Evolutionary conservation across 2,329 filamentous ascomycete species (phyloP).

Genomic region (Fusarium agapanthi): DNA sequence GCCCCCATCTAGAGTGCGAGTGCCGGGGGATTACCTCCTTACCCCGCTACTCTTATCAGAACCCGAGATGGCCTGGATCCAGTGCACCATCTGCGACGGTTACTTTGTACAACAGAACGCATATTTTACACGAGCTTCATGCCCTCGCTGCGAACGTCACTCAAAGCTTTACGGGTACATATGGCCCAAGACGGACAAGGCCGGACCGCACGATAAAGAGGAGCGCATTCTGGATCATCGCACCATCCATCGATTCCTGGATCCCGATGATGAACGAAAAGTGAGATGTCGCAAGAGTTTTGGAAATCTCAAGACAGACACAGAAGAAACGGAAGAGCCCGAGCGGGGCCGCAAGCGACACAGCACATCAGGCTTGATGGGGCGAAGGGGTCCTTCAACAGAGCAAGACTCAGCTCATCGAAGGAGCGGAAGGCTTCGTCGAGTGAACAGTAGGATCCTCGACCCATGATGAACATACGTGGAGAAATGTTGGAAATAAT

Average conservation of each 20-base stretch:
- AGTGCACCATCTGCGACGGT: constrained; percentile 83
- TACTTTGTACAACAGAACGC: constrained; percentile 90
- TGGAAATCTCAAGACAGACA: constrained; percentile 40
- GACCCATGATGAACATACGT: constrained; percentile 26
- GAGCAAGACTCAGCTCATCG: constrained; percentile 41
- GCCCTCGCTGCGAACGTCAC: constrained; percentile 92
- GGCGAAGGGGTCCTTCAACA: constrained; percentile 7
- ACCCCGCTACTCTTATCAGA: constrained; percentile 80
- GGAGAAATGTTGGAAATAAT: neutral
- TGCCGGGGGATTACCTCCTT: constrained; percentile 83
- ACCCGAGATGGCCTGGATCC: constrained; percentile 82
- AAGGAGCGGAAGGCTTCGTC: constrained; percentile 48
- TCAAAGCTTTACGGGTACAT: constrained; percentile 93
- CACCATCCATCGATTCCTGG: constrained; percentile 85
- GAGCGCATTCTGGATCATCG: constrained; percentile 83
- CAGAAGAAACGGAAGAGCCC: constrained; percentile 38
- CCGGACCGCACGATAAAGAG: constrained; percentile 77
- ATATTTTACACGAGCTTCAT: constrained; percentile 85
- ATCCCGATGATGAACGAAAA: constrained; percentile 71
- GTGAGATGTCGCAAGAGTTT: constrained; percentile 55
- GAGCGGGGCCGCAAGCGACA: constrained; percentile 40
- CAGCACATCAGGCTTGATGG: constrained; percentile 5
- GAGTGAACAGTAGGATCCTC: constrained; percentile 46
- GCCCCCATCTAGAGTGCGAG: constrained; percentile 54
- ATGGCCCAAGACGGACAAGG: constrained; percentile 94